Base-by-base conservation (phyloP, 352 stramenopile genomes). In the Pythium vanterpoolii region DNA sequence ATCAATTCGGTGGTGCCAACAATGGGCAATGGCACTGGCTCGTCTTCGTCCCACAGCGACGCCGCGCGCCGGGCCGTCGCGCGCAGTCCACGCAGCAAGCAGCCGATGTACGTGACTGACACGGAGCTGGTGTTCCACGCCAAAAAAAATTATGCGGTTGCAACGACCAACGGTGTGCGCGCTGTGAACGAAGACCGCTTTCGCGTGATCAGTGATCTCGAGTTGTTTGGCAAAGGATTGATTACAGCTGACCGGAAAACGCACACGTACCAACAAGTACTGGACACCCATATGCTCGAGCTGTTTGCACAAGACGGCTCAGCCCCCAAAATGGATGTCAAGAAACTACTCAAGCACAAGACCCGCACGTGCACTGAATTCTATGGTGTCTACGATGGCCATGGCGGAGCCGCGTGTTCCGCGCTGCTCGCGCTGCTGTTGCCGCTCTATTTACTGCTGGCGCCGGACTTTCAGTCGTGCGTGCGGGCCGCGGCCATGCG, bases 351-450 rank as follows among this genome's bases (percentile, higher is more conserved):
- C 30, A 72, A 77, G 44, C 31, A 74, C 19, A 66, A 64, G 31
- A 39, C 61, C 13, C 38, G 42, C 5, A 65, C 67, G 26, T 68
- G 75, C 48, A 93, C 80, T 18, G 73, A 78, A 64, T 83, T 89
- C 45, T 90, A 79, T 46, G 83, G 79, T 8, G 60, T 93, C n/a
- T 93, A 86, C 57, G 83, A 93, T 49, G 83, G 83, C 34, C 83
- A 93, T 38, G 83, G 80, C 26, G 83, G 83, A 19, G 75, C 68
- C 10, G 68, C 66, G 42, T 83, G 79, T 43, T 89, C 79, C 31
- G 80, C 76, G 21, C 53, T 90, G 6, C 52, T 91, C 28, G 81
- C 81, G 24, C 69, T 89, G 49, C 62, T 90, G 10, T 74, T 91
- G 43, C 81, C 81, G 11, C 44, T 90, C 13, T 93, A 87, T 63